These are phyloP conservation scores for Lentinula sp. DNA, from an alignment of 768 basidiomycete species.

Conservation along the genomic window DNA sequence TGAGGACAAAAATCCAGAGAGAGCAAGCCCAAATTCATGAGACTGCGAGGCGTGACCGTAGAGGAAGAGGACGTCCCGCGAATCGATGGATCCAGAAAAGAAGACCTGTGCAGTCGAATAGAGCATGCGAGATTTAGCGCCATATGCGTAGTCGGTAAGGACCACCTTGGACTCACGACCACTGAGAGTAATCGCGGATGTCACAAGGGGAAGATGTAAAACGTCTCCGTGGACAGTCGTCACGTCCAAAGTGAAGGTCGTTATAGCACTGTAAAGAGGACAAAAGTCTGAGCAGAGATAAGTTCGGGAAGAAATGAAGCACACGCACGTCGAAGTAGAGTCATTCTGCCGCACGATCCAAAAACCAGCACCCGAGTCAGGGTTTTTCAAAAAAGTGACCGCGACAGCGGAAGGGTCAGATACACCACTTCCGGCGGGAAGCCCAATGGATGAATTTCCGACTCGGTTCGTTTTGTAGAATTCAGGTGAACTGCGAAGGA, in stretches of 20 bases:
- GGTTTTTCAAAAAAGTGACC: slow-evolving; percentile 43
- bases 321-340: slow-evolving; percentile 35
- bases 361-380: slow-evolving; percentile 40
- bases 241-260: slow-evolving; percentile 52
- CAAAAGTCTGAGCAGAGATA: too few species aligned
- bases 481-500: slow-evolving; percentile 47
- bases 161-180: slow-evolving; percentile 77
- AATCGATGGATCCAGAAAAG: slow-evolving; percentile 35
- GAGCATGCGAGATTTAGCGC: slow-evolving; percentile 30
- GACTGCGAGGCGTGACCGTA: slow-evolving; percentile 29
- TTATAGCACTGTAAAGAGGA: slow-evolving; percentile 2
- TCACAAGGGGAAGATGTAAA: slow-evolving; percentile 47
- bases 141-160: slow-evolving; percentile 51
- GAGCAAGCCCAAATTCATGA: slow-evolving; percentile 28
- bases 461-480: slow-evolving; percentile 51
- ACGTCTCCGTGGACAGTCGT: slow-evolving; percentile 40
- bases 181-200: slow-evolving; percentile 48
- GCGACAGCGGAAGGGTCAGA: slow-evolving; percentile 31
- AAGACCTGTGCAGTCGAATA: slow-evolving; percentile 54
- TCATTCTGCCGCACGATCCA: slow-evolving; percentile 47
- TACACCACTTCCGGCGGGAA: slow-evolving; percentile 10
- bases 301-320: background rate
- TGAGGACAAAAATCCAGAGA: slow-evolving; percentile 30
- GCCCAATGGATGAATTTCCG: slow-evolving; percentile 29
- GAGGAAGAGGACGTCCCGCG: slow-evolving; percentile 34